Evolutionary conservation across 148 eudicot genomes (phyloP).

Genomic region (Drosera capensis): DNA sequence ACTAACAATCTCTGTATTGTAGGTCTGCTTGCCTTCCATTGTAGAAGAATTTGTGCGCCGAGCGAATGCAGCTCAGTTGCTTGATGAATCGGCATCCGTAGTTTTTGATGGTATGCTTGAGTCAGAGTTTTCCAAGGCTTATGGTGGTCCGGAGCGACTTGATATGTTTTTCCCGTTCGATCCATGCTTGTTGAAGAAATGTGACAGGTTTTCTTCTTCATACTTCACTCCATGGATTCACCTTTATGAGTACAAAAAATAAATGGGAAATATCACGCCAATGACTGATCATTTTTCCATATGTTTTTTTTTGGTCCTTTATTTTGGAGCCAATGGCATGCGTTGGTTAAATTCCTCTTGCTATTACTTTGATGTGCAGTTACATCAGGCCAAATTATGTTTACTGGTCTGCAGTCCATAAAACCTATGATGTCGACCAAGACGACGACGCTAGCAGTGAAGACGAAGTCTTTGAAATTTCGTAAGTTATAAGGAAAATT

Average conservation of each 20-base stretch:
- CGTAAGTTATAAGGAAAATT: conserved; percentile 9
- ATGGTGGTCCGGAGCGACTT: conserved; percentile 76
- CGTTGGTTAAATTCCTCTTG: neutral
- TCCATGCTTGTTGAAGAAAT: conserved; percentile 60
- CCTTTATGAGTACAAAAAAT: neutral
- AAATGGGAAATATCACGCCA: too few species aligned
- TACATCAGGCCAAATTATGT: conserved; percentile 66
- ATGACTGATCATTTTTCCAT: neutral
- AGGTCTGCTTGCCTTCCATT: conserved; percentile 99
- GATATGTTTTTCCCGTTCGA: conserved; percentile 97
- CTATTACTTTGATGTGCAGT: conserved; percentile 23
- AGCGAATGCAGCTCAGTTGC: conserved; percentile 47
- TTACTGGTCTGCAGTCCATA: conserved; percentile 77
- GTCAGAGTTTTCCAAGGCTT: conserved; percentile 75
- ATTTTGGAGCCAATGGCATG: neutral
- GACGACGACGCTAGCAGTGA: conserved; percentile 46
- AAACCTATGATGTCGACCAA: conserved; percentile 51
- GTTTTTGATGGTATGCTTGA: conserved; percentile 36
- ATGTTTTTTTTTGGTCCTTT: neutral
- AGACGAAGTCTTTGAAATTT: conserved; percentile 1
- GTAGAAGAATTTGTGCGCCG: conserved; percentile 77
- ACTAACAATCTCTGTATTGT: too few species aligned
- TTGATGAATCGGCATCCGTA: conserved; percentile 26
- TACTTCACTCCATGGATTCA: neutral
- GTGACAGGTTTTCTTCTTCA: conserved; percentile 46